Conservation (phyloP, 2,329 filamentous ascomycete species). For the Cercospora sojina region DNA sequence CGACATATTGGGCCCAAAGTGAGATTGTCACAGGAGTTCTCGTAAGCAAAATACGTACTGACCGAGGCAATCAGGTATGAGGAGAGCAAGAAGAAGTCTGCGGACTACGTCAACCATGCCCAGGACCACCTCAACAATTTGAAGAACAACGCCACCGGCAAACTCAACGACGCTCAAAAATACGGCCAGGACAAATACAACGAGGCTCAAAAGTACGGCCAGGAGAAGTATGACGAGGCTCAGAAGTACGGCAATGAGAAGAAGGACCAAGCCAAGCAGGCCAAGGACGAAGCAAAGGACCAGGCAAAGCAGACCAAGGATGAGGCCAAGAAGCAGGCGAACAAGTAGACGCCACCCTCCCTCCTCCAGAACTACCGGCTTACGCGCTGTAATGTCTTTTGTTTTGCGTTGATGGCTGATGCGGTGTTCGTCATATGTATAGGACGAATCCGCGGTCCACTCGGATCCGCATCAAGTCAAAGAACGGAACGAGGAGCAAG, state of each 20-base stretch:
- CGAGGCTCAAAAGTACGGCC: conserved; percentile 31
- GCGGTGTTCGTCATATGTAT: not conserved
- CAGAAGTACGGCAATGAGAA: conserved; percentile 33
- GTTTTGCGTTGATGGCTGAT: conserved; percentile 8
- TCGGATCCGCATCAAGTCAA: not conserved
- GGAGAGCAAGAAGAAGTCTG: conserved; percentile 38
- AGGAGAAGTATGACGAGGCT: conserved; percentile 32
- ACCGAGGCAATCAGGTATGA: conserved; percentile 33
- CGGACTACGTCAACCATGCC: conserved; percentile 31
- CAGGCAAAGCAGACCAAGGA: conserved; percentile 33
- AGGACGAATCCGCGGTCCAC: not conserved
- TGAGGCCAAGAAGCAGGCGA: conserved; percentile 32
- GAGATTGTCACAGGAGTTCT: not conserved
- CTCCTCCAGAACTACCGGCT: not conserved
- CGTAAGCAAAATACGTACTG: not conserved
- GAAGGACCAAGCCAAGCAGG: conserved; percentile 29
- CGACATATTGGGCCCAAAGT: conserved; percentile 14
- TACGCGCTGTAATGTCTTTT: conserved; percentile 4
- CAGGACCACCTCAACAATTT: conserved; percentile 33
- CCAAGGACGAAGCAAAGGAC: conserved; percentile 31
- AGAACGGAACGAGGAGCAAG: not conserved
- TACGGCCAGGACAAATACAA: conserved; percentile 34
- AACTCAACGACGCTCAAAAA: conserved; percentile 30
- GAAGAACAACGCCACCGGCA: conserved; percentile 31
- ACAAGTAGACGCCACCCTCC: conserved; percentile 24